A percentile compares a stretch with the other conserved stretches of the same genome.
phyloP scores from a whole-genome alignment of 78 protist genomes.

The Pelomyxa schiedti region DNA sequence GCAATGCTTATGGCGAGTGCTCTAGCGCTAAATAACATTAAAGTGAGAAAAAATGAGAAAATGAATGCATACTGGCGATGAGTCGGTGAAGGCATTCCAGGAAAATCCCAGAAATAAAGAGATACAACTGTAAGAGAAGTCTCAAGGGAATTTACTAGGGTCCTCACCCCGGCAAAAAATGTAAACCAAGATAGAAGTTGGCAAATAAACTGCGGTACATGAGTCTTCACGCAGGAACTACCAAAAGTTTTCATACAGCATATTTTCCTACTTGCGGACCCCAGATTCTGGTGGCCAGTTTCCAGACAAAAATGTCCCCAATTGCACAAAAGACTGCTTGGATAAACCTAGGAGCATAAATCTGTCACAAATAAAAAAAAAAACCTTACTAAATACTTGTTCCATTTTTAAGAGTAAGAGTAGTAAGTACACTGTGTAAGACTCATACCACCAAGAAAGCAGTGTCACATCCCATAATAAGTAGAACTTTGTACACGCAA shows the following conservation, averaged over 20 bases:
- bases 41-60: too few relatives aligned
- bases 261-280: background rate
- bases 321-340: background rate
- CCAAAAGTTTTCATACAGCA: background rate
- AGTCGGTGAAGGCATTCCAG: too few relatives aligned
- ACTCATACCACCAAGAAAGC: background rate
- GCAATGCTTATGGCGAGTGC: background rate
- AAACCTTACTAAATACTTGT: background rate
- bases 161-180: conserved; percentile 5
- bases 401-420: too few relatives aligned
- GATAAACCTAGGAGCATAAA: conserved; percentile 3
- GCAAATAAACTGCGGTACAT: background rate
- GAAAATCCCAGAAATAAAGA: conserved; percentile 1
- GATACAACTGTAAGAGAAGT: background rate
- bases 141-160: conserved; percentile 26
- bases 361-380: background rate
- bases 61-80: too few relatives aligned
- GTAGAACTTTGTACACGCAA: background rate
- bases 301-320: background rate
- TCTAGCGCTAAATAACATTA: too few relatives aligned
- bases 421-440: conserved; percentile 1
- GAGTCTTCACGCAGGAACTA: background rate
- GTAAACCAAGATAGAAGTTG: background rate
- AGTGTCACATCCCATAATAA: conserved; percentile 10
- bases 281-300: background rate